Conservation (phyloP, 208 protist genomes). For the Phytomonas sp. region DNA sequence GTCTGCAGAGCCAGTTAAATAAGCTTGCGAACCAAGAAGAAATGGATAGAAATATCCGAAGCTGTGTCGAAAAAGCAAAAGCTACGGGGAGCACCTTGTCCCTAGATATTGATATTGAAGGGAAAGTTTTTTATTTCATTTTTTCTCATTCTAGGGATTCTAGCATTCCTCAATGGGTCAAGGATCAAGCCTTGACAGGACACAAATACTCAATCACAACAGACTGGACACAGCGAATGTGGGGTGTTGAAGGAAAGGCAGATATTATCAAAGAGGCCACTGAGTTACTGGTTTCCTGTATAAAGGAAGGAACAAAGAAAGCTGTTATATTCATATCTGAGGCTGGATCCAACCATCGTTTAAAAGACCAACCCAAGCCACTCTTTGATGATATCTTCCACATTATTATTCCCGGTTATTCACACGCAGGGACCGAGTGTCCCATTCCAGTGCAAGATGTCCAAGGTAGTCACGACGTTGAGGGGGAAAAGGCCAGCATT, state of each 20-base stretch:
- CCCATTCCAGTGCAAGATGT: not conserved
- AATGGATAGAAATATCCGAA: not conserved
- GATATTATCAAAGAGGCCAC: constrained; percentile 10
- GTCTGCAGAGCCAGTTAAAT: constrained; percentile 10
- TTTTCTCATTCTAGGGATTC: constrained; percentile 21
- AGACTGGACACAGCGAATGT: constrained; percentile 39
- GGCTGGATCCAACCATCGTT: not conserved
- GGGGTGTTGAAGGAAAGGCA: constrained; percentile 35
- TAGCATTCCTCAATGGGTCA: constrained; percentile 22
- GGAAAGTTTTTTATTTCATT: constrained; percentile 13
- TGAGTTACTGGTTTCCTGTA: not conserved
- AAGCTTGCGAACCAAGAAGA: not conserved
- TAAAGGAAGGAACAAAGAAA: not conserved
- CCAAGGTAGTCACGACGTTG: not conserved
- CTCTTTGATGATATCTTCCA: constrained; percentile 33
- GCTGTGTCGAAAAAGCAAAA: not conserved
- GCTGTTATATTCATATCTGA: not conserved
- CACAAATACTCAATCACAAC: constrained; percentile 31
- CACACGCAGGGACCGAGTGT: not conserved
- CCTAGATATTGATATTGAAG: not conserved
- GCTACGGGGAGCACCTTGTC: not conserved
- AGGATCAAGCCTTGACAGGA: constrained; percentile 16
- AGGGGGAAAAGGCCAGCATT: not conserved
- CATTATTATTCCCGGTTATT: not conserved
- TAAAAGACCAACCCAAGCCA: constrained; percentile 13